These are phyloP conservation scores for Fusarium keratoplasticum DNA, from an alignment of 2,329 filamentous ascomycete species.

Conservation along the genomic window DNA sequence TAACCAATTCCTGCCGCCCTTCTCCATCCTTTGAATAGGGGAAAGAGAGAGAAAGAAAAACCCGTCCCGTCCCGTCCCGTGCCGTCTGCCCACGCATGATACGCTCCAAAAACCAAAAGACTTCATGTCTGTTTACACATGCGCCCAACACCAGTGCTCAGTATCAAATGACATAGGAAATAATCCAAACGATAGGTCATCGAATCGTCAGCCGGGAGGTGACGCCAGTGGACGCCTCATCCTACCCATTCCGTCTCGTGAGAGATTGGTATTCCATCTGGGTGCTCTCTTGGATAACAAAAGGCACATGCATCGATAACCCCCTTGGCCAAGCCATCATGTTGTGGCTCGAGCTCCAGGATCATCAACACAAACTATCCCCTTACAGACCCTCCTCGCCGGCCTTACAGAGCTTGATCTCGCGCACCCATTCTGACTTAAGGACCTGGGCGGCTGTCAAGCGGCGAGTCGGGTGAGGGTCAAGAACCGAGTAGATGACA, in stretches of 20 bases:
- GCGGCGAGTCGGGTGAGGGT: conserved; percentile 90
- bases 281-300: conserved; percentile 5
- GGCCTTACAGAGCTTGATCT: conserved; percentile 96
- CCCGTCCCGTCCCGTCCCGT: not conserved
- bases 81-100: conserved; percentile 17
- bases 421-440: conserved; percentile 98
- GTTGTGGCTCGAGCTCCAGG: not conserved
- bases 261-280: conserved; percentile 18
- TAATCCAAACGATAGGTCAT: conserved; percentile 40
- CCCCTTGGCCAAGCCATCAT: conserved; percentile 7
- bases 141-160: conserved; percentile 51
- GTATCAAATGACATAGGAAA: conserved; percentile 44
- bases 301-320: not conserved
- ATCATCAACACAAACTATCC: not conserved
- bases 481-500: conserved; percentile 98
- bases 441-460: conserved; percentile 97
- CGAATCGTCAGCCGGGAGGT: conserved; percentile 40
- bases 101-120: conserved; percentile 23
- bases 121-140: conserved; percentile 41
- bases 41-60: conserved; percentile 8
- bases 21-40: conserved; percentile 13
- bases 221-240: conserved; percentile 17
- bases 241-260: conserved; percentile 28
- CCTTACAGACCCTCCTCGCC: conserved; percentile 90
- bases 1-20: conserved; percentile 17